Evolutionary conservation across 352 stramenopile species (phyloP), one percentile per base, ranked within the genome.

Genomic region (Pythium pectinolyticum): DNA sequence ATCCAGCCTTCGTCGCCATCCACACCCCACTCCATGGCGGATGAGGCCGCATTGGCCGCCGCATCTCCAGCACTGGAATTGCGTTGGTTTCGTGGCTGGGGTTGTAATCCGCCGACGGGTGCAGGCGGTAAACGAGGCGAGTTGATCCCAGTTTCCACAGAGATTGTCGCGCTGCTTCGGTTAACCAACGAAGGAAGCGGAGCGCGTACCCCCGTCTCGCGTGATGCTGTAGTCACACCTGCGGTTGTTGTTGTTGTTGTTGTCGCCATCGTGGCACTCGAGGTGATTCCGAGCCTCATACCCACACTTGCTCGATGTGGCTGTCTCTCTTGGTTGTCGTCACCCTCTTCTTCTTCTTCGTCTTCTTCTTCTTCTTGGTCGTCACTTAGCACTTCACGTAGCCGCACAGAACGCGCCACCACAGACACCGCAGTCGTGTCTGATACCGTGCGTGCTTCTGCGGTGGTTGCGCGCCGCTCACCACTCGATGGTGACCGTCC

Each of bases 1-100:
- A 95, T 92, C 87, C 87, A 95, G 1, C 80, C 82, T 65, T 92
- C 84, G 20, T 88, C 83, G n/a, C 56, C 40, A 22, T 80, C 69
- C 10, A 67, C 35, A 25, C 56, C 56, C 68, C 68, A 75, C 30
- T 75, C 68, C 20, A 61, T 51, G 3, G 63, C 62, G 5, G 25
- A 31, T 1, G 43, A 37, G 17, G 14, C 30, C 1, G 43, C 6
- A 5, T 9, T 28, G 19, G 30, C 45, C 9, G 5, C n/a, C 6
- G 2, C 43, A 6, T 61, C 66, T 19, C 53, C 54, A 0, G 46
- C 48, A 27, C 59, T 72, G 2, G 66, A 65, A 15, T 52, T 10
- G 2, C 66, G 55, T 43, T 72, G 66, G 20, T 61, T 54, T 31
- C 59, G 46, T 5, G 41, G 19, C 31, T 61, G 51, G 2, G 45